phyloP scores from a whole-genome alignment of 345 rosid genomes.

The Triadica sebifera region DNA sequence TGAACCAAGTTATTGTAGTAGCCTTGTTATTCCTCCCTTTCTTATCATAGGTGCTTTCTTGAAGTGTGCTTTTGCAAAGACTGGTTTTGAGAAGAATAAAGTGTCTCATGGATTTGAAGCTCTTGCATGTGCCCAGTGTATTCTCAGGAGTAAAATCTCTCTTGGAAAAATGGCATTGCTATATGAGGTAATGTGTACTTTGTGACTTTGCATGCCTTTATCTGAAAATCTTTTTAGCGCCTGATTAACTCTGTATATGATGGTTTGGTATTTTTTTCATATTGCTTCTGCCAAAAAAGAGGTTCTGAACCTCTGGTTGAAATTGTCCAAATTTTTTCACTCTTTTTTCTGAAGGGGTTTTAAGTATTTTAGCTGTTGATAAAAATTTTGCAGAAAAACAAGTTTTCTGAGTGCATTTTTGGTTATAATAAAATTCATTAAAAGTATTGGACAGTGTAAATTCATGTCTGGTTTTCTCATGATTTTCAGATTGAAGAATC shows the following conservation, averaged over 20 bases:
- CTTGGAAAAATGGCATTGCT: constrained; percentile 72
- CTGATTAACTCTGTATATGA: background rate
- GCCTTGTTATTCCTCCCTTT: constrained; percentile 55
- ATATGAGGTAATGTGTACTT: constrained; percentile 52
- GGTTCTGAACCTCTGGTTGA: background rate
- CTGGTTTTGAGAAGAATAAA: constrained; percentile 77
- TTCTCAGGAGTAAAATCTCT: constrained; percentile 79
- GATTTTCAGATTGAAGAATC: constrained; percentile 83
- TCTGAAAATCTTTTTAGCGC: background rate
- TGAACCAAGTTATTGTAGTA: constrained; percentile 28
- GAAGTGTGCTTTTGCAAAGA: constrained; percentile 94
- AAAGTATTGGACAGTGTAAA: background rate
- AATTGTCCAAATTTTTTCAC: background rate
- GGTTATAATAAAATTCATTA: background rate
- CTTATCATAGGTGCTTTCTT: constrained; percentile 72
- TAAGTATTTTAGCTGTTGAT: background rate
- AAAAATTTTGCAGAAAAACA: background rate
- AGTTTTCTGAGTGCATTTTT: background rate
- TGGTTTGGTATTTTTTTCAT: background rate
- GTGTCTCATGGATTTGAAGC: constrained; percentile 95
- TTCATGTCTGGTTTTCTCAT: background rate
- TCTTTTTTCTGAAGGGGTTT: background rate
- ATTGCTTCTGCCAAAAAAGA: constrained; percentile 1
- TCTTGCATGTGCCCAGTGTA: constrained; percentile 88
- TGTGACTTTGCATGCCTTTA: background rate